Percentiles rank a stretch among this genome's conserved stretches.
These are phyloP conservation scores for Colletotrichum navitas DNA, from an alignment of 2,329 filamentous ascomycete species.

Conservation along the genomic window DNA sequence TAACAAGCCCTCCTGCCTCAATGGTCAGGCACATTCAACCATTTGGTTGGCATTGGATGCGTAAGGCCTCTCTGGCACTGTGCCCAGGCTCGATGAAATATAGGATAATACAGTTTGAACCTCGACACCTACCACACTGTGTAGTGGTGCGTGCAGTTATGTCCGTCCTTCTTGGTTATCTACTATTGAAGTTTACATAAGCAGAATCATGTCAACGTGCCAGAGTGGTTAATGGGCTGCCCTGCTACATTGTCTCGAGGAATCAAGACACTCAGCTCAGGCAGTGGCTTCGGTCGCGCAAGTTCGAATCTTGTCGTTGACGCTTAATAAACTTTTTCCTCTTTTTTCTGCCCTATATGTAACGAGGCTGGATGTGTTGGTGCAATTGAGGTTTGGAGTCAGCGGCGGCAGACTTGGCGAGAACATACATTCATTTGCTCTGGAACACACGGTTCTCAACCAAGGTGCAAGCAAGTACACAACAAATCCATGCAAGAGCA, in stretches of 20 bases:
- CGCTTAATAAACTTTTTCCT: not conserved
- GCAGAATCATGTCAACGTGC: slow-evolving; percentile 33
- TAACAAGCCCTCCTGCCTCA: slow-evolving; percentile 10
- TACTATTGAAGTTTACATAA: slow-evolving; percentile 19
- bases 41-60: not conserved
- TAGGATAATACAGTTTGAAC: not conserved
- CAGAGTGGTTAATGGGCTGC: slow-evolving; percentile 43
- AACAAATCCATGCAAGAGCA: not conserved
- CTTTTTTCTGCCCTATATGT: not conserved
- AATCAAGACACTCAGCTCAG: not conserved
- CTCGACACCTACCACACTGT: not conserved
- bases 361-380: not conserved
- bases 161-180: fast-evolving
- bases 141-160: too few relatives aligned
- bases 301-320: slow-evolving; percentile 43
- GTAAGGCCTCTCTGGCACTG: not conserved
- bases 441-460: not conserved
- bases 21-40: slow-evolving; percentile 15
- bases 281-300: slow-evolving; percentile 43
- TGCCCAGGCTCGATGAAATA: not conserved
- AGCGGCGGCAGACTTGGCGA: not conserved
- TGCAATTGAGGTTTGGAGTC: not conserved
- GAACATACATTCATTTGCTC: not conserved
- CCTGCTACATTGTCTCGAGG: slow-evolving; percentile 25
- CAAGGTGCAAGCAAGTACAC: not conserved